phyloP scores from a whole-genome alignment of 2,329 filamentous ascomycete species.

The Zasmidium cellare region DNA sequence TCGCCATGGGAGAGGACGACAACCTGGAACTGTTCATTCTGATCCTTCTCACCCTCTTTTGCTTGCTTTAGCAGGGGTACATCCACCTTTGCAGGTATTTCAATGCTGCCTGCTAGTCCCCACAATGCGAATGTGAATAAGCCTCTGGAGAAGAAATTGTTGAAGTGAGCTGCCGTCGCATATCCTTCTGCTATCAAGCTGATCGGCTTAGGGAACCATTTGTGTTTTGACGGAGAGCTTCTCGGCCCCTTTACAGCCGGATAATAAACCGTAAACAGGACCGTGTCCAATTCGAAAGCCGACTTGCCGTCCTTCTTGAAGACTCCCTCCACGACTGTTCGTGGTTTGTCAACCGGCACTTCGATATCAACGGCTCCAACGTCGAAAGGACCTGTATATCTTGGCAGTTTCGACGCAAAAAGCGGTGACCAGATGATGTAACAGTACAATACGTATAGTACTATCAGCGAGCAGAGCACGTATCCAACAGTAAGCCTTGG shows the following conservation, averaged over 20 bases:
- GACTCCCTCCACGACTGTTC: conserved; percentile 34
- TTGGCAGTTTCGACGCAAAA: conserved; percentile 40
- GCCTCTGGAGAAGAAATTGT: conserved; percentile 33
- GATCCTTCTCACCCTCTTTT: not conserved
- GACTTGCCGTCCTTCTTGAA: conserved; percentile 38
- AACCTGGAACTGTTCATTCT: conserved; percentile 32
- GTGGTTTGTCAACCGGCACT: conserved; percentile 28
- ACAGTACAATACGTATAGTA: conserved; percentile 37
- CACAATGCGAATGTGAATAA: conserved; percentile 41
- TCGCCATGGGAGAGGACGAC: conserved; percentile 47
- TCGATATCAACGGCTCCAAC: conserved; percentile 45
- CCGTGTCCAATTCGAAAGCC: conserved; percentile 42
- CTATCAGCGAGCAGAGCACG: conserved; percentile 8
- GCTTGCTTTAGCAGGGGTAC: conserved; percentile 20
- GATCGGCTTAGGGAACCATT: conserved; percentile 45
- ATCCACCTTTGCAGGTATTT: conserved; percentile 44
- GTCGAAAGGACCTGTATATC: conserved; percentile 41
- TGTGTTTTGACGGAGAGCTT: conserved; percentile 31
- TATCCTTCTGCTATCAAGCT: conserved; percentile 43
- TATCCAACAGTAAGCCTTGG: conserved; percentile 17
- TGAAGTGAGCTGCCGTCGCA: conserved; percentile 39
- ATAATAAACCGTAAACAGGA: conserved; percentile 45
- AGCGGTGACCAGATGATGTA: conserved; percentile 41
- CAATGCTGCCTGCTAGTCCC: conserved; percentile 40
- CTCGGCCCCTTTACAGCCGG: conserved; percentile 32